Conservation (phyloP, 371 early-diverging fungal genomes). For the Mucor saturninus region DNA sequence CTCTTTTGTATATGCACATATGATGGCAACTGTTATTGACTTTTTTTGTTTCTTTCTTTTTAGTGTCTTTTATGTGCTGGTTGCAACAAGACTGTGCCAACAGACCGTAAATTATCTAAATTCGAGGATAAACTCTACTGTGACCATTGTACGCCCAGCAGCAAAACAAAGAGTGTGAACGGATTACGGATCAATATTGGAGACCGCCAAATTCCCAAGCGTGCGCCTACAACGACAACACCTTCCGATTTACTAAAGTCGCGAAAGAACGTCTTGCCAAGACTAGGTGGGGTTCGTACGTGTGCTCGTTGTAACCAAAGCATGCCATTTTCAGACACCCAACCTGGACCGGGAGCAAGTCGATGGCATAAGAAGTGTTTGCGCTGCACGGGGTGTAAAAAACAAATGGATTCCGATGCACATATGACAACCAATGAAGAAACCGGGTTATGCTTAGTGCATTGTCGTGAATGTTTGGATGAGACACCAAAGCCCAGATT, state of each 20-base stretch:
- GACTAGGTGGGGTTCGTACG: slow-evolving; percentile 51
- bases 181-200: neutral
- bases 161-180: neutral
- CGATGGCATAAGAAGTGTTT: slow-evolving; percentile 64
- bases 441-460: slow-evolving; percentile 37
- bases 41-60: neutral
- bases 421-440: slow-evolving; percentile 41
- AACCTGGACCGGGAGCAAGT: slow-evolving; percentile 55
- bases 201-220: neutral
- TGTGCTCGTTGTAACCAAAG: slow-evolving; percentile 58
- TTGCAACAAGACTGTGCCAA: slow-evolving; percentile 50
- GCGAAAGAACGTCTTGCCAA: slow-evolving; percentile 38
- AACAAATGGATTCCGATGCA: slow-evolving; percentile 59
- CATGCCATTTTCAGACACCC: slow-evolving; percentile 54
- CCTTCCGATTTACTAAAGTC: slow-evolving; percentile 31
- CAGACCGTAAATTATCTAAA: slow-evolving; percentile 62
- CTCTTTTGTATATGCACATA: too few species aligned
- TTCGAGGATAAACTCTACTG: slow-evolving; percentile 62
- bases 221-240: slow-evolving; percentile 11
- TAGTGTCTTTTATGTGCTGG: slow-evolving; percentile 59
- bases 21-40: neutral
- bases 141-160: slow-evolving; percentile 49
- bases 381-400: slow-evolving; percentile 52
- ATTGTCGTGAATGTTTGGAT: slow-evolving; percentile 54
- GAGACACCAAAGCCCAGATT: slow-evolving; percentile 29